Percentiles rank a stretch among this genome's conserved stretches.
These are phyloP conservation scores for Limonium bicolor DNA, from an alignment of 148 eudicot genomes.

Conservation along the genomic window DNA sequence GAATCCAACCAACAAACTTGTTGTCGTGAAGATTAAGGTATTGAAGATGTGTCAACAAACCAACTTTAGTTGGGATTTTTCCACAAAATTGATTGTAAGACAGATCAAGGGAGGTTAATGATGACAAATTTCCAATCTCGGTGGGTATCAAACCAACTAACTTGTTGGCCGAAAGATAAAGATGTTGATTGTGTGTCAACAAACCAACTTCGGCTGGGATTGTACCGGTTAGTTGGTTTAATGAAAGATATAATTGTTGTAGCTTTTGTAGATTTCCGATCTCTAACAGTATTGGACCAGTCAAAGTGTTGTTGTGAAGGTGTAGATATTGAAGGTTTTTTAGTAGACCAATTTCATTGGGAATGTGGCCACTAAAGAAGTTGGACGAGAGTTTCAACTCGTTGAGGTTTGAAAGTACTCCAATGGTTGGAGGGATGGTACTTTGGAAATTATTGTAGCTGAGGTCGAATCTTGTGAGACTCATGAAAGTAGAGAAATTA, in stretches of 20 bases:
- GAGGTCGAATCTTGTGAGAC: no score
- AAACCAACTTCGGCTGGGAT: slow-evolving; percentile 3
- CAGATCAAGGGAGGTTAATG: slow-evolving; percentile 14
- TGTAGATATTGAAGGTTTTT: slow-evolving; percentile 14
- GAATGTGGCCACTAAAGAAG: slow-evolving; percentile 17
- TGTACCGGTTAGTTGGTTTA: slow-evolving; percentile 14
- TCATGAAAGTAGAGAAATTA: no score
- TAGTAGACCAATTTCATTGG: slow-evolving; percentile 21
- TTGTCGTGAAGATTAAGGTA: slow-evolving; percentile 12
- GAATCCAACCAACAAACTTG: slow-evolving; percentile 16
- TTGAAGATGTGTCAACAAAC: slow-evolving; percentile 13
- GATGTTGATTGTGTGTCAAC: slow-evolving; percentile 12
- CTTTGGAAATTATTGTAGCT: no score
- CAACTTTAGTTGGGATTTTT: slow-evolving; percentile 13
- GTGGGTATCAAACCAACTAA: no score
- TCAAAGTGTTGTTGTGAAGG: slow-evolving; percentile 9
- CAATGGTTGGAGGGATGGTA: no score
- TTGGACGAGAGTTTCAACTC: slow-evolving; percentile 3
- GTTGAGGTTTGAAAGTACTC: slow-evolving; percentile 12
- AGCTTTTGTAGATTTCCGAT: no score
- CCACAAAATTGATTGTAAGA: slow-evolving; percentile 19
- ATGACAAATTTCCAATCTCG: slow-evolving; percentile 27
- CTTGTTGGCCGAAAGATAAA: slow-evolving; percentile 8
- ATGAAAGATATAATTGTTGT: no score
- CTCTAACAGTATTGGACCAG: slow-evolving; percentile 20